Evolutionary conservation across 148 eudicot species (phyloP).

Genomic region (Suaeda aralocaspica): DNA sequence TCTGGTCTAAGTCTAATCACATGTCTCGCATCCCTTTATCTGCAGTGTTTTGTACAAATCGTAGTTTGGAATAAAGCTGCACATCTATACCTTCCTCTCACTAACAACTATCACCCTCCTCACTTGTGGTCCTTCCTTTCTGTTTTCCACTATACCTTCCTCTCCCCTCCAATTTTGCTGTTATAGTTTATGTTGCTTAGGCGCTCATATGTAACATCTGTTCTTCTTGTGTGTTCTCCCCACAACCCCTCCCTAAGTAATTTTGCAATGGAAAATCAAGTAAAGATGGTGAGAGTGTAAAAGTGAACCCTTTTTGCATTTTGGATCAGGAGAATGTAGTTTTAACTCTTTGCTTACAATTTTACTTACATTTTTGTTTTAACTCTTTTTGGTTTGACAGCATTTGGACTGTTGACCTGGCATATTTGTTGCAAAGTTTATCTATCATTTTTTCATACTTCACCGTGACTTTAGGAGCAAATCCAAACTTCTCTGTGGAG

Average conservation of each 20-base stretch:
- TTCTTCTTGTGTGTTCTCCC: too few species aligned
- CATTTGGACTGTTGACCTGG: constrained; percentile 99
- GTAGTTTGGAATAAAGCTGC: too few species aligned
- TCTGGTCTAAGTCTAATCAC: neutral
- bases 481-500: constrained; percentile 83
- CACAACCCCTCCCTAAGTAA: too few species aligned
- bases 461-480: constrained; percentile 95
- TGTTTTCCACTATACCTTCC: too few species aligned
- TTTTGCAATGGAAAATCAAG: too few species aligned
- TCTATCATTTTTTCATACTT: constrained; percentile 78
- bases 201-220: too few species aligned
- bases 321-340: too few species aligned
- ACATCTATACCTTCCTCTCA: neutral
- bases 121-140: neutral
- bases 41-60: neutral
- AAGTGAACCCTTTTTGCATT: neutral
- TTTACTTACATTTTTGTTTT: neutral
- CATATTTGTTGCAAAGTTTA: constrained; percentile 76
- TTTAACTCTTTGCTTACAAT: neutral
- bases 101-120: neutral
- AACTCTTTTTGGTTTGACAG: constrained; percentile 38
- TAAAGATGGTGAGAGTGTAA: neutral
- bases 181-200: too few species aligned
- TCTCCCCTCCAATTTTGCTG: too few species aligned
- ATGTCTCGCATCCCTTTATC: neutral